Evolutionary conservation across 371 early-diverging fungal species (phyloP).

Genomic region (Lichtheimia corymbifera): DNA sequence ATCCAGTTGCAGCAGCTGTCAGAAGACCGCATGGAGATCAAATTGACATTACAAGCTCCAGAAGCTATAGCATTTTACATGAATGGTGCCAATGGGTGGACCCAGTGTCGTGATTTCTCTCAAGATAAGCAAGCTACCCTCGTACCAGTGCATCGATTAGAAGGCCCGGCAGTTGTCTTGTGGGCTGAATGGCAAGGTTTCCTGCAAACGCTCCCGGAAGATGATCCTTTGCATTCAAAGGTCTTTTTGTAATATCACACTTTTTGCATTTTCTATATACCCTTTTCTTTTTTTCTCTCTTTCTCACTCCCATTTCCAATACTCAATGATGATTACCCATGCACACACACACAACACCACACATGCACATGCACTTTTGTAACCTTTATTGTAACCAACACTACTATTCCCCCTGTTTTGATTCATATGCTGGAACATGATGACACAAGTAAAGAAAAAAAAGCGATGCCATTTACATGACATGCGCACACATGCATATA

Average conservation of each 20-base stretch:
- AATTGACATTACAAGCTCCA: slow-evolving; percentile 10
- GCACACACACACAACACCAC: no score
- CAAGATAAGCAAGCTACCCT: slow-evolving; percentile 41
- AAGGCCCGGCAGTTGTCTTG: slow-evolving; percentile 15
- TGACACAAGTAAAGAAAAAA: no score
- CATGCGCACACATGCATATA: no score
- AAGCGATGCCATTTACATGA: no score
- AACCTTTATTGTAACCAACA: no score
- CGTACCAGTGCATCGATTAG: slow-evolving; percentile 24
- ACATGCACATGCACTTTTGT: no score
- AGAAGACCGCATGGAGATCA: slow-evolving; percentile 25
- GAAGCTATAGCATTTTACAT: slow-evolving; percentile 10
- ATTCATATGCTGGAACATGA: no score
- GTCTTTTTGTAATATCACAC: not conserved
- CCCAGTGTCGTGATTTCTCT: slow-evolving; percentile 43
- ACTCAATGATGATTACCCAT: no score
- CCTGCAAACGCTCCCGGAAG: not conserved
- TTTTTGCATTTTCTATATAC: not conserved
- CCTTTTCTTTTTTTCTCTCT: not conserved
- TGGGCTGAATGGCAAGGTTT: slow-evolving; percentile 12
- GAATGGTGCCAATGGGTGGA: slow-evolving; percentile 24
- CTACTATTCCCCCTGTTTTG: no score
- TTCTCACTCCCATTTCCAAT: not conserved
- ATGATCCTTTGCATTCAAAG: slow-evolving; percentile 8
- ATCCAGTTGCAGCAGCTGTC: slow-evolving; percentile 43